Evolutionary conservation across 129 eudicot genomes (phyloP), one percentile per base, ranked within the genome.

Genomic region (Dittrichia graveolens): DNA sequence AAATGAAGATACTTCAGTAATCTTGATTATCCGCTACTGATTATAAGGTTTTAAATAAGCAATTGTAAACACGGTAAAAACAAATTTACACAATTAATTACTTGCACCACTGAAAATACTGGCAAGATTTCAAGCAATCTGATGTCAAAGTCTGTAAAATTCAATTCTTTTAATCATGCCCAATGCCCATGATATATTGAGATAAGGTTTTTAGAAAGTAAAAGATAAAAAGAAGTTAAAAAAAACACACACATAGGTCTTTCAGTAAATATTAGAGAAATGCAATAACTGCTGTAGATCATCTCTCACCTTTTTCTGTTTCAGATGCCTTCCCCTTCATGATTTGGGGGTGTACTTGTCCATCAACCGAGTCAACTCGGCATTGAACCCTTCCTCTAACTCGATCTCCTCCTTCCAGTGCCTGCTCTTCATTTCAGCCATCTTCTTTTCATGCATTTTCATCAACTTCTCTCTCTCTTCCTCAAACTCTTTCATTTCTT

Each of bases 381-480:
- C 77, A 56, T 88, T 78, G 24, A 86, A 79, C 13, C 83, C 82
- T 53, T 79, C 59, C 82, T 91, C 97, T 31, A 86, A 74, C 5
- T 67, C 81, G 24, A 88, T 42, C 71, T 75, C 78, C 49, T 88
- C 92, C 46, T 67, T 75, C 81, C 60, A 15, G 10, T 81, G 75
- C 67, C 59, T 66, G 54, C 69, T 80, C 78, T 74, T 87, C 79
- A 87, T 62, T 24, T 81, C 90, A 9, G 75, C 47, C 78, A 18
- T 72, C 72, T 67, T 77, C 8, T 74, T 76, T 59, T 87, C 87
- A 48, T 85, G 89, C 10, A 45, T 18, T 44, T 76, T 62, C 35
- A 78, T 84, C 73, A 91, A 59, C 24, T 76, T 80, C 45, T 83
- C 91, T 82, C 86, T 86, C 73, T 86, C 85, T 6, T 62, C 72